Evolutionary conservation across 352 stramenopile species (phyloP), one percentile per base, ranked within the genome.

Genomic region (Phytophthora brassicae): DNA sequence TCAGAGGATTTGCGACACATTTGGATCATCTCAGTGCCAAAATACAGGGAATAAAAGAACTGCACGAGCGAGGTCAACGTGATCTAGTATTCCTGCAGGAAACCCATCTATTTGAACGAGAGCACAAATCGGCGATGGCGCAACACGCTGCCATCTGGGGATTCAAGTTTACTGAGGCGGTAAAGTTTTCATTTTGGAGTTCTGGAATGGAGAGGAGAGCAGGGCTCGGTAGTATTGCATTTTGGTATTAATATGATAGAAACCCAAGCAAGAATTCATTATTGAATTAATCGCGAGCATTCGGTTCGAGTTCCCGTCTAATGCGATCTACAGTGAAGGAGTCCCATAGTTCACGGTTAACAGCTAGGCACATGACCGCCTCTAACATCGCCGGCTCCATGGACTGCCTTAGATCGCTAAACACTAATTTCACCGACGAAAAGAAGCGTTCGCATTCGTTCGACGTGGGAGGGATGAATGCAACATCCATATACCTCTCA

Each of bases 401-500:
- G 0, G 4, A 24, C 28, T 68, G 58, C 14, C 48, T 22, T 6
- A 66, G 22, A 24, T 68, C 53, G 2, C 31, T 57, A 5, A 56
- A 60, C 26, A 66, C 58, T 16, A 68, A 38, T 29, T 72, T 68
- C 13, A 22, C 54, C 1, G 8, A 2, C 3, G 65, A 72, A 22
- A 68, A 68, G 16, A 72, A 63, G 24, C 59, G 48, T 48, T 72
- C 58, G 20, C 65, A 68, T 35, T 68, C 60, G 38, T 72, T 68
- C 2, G 59, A 72, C n/a, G 57, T 64, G n/a, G 1, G 58, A 54
- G 0, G 46, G 46, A 67, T 29, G 16, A 48, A 56, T 8, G 24
- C 35, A 2, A 58, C 47, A 42, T 54, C 38, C 24, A 39, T 23
- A 22, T 58, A 58, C 1, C 12, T 5, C 20, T 29, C 8, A 16